These are phyloP conservation scores for Ascochyta koolunga DNA, from an alignment of 2,329 filamentous ascomycete genomes.

Conservation along the genomic window DNA sequence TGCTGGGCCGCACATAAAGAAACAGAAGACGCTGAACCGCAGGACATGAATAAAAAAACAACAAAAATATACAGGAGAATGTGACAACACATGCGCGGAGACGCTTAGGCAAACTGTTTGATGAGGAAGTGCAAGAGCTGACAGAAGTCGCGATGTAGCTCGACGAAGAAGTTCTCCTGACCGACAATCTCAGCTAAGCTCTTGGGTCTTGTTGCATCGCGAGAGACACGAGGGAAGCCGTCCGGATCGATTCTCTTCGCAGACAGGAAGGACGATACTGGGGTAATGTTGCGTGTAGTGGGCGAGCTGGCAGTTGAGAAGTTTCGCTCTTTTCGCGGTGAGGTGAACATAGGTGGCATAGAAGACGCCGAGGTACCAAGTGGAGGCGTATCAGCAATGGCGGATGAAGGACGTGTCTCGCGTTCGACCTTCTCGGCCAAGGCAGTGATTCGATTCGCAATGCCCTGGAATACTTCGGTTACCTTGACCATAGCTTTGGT, in stretches of 20 bases:
- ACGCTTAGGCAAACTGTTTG: constrained; percentile 45
- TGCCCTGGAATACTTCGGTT: constrained; percentile 57
- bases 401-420: constrained; percentile 43
- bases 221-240: constrained; percentile 59
- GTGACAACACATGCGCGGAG: constrained; percentile 17
- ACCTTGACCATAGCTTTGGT: constrained; percentile 49
- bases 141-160: constrained; percentile 61
- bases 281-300: constrained; percentile 55
- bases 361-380: constrained; percentile 40
- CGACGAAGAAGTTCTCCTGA: constrained; percentile 63
- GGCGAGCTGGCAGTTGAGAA: constrained; percentile 40
- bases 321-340: constrained; percentile 37
- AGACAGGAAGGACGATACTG: constrained; percentile 64
- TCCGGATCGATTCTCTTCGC: constrained; percentile 62
- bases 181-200: constrained; percentile 65
- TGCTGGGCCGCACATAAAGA: constrained; percentile 21
- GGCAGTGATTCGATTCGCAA: constrained; percentile 59
- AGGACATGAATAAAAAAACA: constrained; percentile 21
- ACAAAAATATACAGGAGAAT: constrained; percentile 28
- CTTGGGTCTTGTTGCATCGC: constrained; percentile 59
- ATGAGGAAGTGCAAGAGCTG: constrained; percentile 47
- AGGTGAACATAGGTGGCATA: constrained; percentile 33
- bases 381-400: constrained; percentile 38
- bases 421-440: constrained; percentile 49
- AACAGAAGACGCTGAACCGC: constrained; percentile 32